These are phyloP conservation scores for Medicago arabica DNA, from an alignment of 306 rosid species.

Conservation along the genomic window DNA sequence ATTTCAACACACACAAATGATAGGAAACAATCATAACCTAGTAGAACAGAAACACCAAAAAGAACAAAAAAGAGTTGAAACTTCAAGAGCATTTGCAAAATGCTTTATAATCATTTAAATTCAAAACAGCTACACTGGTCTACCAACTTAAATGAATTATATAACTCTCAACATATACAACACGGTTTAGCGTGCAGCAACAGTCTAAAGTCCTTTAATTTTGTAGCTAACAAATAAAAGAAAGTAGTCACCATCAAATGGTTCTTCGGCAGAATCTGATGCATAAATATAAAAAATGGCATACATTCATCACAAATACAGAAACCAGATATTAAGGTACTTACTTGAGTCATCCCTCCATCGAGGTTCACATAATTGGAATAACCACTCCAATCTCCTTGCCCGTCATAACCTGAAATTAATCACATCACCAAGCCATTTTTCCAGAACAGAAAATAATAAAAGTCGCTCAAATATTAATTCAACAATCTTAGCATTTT, in stretches of 20 bases:
- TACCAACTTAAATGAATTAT: neutral
- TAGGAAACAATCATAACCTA: constrained; percentile 19
- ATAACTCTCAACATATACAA: neutral
- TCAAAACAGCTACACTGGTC: neutral
- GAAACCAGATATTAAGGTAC: constrained; percentile 22
- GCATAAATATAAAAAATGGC: neutral
- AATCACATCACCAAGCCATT: neutral
- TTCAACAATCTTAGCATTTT: neutral
- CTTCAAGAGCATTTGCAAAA: neutral
- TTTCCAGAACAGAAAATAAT: constrained; percentile 12
- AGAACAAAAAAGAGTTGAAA: neutral
- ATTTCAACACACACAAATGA: neutral
- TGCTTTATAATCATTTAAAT: neutral
- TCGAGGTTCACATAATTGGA: constrained; percentile 48
- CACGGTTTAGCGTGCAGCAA: neutral
- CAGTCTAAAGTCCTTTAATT: neutral
- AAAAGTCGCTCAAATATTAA: constrained; percentile 19
- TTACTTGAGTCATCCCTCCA: constrained; percentile 58
- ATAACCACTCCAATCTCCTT: constrained; percentile 51
- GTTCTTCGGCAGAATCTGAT: neutral
- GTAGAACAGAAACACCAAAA: neutral
- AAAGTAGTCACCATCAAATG: neutral
- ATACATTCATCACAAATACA: constrained; percentile 4
- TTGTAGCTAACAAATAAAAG: constrained; percentile 11
- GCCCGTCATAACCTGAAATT: constrained; percentile 49